Base-by-base conservation (phyloP, 768 basidiomycete species). In the Phanerodontia chrysosporium region DNA sequence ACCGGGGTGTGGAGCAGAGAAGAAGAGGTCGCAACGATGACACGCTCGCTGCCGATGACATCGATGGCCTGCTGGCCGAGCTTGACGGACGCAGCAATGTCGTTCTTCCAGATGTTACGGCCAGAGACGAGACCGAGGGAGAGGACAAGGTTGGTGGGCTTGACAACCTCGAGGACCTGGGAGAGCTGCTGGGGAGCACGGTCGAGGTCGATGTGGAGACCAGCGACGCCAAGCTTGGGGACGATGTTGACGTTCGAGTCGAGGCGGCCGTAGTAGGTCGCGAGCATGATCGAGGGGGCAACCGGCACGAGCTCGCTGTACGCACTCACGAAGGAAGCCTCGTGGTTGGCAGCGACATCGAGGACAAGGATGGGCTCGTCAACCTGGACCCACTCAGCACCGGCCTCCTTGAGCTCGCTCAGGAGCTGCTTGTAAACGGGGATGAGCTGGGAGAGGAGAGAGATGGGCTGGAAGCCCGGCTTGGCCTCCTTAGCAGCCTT, bases 31-130 rank as follows among this genome's bases (percentile, higher is more conserved):
- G 92, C 93, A 68, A 97, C 80, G 69, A 98, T 86, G 72, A 98
- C 91, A 63, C 95, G 92, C 62, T 91, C 87, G 62, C 81, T 75
- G 59, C 95, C 95, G 67, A 98, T 87, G 44, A 78, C 80, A 55
- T 86, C 84, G 67, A 97, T 78, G 49, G 92, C 95, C 74, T 87
- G 89, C 78, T 95, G 87, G 57, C 83, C 92, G 49, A 84, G 76
- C 72, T 87, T 87, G 76, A 95, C 83, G 58, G 92, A 87, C 56
- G 84, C 86, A 63, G 81, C 78, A 67, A 98, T 87, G 76, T 98
- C 95, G 62, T 85, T 89, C 86, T 98, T 99, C 97, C 97, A 99
- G 80, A 99, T 92, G 83, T 98, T 98, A 72, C 97, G 94, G 56
- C 97, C 97, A 46, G 97, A 98, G 64, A 99, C 91, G 62, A 98